A percentile compares a stretch with the other conserved stretches of the same genome.
Evolutionary conservation across 2,329 filamentous ascomycete species (phyloP).

Genomic region (Aspergillus aculeatinus): DNA sequence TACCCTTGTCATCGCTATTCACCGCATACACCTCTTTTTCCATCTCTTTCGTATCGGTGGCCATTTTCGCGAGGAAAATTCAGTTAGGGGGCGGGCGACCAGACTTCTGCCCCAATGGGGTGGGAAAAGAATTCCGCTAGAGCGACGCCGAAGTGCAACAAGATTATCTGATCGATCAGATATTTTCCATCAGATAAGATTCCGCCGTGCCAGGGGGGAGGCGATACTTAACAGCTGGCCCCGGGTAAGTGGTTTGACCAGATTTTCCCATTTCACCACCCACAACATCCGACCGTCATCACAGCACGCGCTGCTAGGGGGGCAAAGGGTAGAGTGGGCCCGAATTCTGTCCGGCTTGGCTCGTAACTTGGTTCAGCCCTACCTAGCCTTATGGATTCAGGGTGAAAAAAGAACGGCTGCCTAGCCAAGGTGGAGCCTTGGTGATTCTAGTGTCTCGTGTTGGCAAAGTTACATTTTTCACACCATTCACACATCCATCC

Average conservation of each 20-base stretch:
- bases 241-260: not conserved
- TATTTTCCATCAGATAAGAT: constrained; percentile 28
- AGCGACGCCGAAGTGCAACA: not conserved
- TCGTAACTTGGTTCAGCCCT: not conserved
- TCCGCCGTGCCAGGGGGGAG: not conserved
- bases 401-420: not conserved
- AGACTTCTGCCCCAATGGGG: not conserved
- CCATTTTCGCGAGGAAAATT: constrained; percentile 1
- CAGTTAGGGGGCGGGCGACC: not conserved
- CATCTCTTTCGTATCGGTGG: not conserved
- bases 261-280: not conserved
- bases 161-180: constrained; percentile 23
- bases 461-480: too few relatives aligned
- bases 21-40: not conserved
- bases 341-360: not conserved
- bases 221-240: not conserved
- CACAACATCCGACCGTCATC: not conserved
- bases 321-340: not conserved
- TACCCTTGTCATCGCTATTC: not conserved
- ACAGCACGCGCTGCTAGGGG: not conserved
- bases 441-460: not conserved
- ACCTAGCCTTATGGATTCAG: not conserved
- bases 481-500: too few relatives aligned
- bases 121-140: not conserved
- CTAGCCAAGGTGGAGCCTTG: not conserved